A percentile compares a stretch with the other conserved stretches of the same genome.
These are phyloP conservation scores for Phytopythium ostracodes DNA, from an alignment of 352 stramenopile genomes.

Conservation along the genomic window DNA sequence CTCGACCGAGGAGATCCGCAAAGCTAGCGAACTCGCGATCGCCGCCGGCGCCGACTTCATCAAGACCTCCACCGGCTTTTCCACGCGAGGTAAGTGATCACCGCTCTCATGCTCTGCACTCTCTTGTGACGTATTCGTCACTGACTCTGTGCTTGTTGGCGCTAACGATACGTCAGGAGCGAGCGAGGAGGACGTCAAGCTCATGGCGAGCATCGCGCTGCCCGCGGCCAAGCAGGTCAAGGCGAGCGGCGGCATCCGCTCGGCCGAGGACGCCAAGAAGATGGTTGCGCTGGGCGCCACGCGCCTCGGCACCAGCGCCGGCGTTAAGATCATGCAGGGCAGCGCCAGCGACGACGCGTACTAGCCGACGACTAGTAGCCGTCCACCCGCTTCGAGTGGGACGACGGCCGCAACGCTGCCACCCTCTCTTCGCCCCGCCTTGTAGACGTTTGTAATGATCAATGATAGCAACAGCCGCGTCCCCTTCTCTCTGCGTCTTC, in stretches of 20 bases:
- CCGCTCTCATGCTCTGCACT: no score
- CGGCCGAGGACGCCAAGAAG: constrained; percentile 48
- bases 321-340: constrained; percentile 61
- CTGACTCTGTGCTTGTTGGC: no score
- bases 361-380: constrained; percentile 15
- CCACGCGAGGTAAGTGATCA: constrained; percentile 43
- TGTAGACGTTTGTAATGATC: background rate
- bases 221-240: constrained; percentile 72
- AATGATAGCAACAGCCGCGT: background rate
- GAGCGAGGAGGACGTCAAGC: constrained; percentile 69
- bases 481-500: no score
- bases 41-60: constrained; percentile 79
- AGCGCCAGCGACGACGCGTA: constrained; percentile 15
- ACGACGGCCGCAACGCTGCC: no score
- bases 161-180: constrained; percentile 25
- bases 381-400: background rate
- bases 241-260: constrained; percentile 77
- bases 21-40: constrained; percentile 63
- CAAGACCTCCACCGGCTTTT: constrained; percentile 87
- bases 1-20: constrained; percentile 60
- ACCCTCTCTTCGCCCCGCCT: no score
- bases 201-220: constrained; percentile 65
- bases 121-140: no score
- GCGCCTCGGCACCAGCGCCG: constrained; percentile 60
- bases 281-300: constrained; percentile 75